phyloP scores from a whole-genome alignment of 2,329 filamentous ascomycete genomes.

The Colletotrichum tamarilloi region DNA sequence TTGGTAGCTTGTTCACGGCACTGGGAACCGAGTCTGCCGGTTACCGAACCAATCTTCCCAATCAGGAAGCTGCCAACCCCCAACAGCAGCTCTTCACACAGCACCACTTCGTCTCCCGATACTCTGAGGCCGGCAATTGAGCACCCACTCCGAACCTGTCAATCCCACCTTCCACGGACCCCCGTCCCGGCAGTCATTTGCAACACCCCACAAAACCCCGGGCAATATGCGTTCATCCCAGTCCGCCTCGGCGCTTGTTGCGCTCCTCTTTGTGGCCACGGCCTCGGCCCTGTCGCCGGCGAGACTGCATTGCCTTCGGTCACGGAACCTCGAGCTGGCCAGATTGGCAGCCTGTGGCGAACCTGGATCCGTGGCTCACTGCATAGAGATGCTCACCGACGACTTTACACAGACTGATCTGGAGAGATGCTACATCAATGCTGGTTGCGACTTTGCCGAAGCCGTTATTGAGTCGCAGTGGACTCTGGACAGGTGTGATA shows the following conservation, averaged over 20 bases:
- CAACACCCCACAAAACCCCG: slow-evolving; percentile 22
- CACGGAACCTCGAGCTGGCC: slow-evolving; percentile 52
- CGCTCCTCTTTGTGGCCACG: slow-evolving; percentile 41
- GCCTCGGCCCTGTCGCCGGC: slow-evolving; percentile 43
- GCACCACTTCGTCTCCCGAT: neutral
- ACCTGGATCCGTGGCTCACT: slow-evolving; percentile 52
- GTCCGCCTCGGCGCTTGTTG: slow-evolving; percentile 25
- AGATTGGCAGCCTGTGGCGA: slow-evolving; percentile 56
- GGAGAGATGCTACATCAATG: slow-evolving; percentile 48
- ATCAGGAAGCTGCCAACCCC: slow-evolving; percentile 20
- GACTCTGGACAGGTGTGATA: slow-evolving; percentile 46
- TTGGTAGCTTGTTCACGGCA: neutral
- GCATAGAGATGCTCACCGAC: slow-evolving; percentile 50
- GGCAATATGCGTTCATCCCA: slow-evolving; percentile 28
- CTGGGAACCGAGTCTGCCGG: neutral
- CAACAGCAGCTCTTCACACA: neutral
- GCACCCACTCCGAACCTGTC: slow-evolving; percentile 19
- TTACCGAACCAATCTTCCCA: neutral
- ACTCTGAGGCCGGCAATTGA: slow-evolving; percentile 6
- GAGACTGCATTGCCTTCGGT: slow-evolving; percentile 51
- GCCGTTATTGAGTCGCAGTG: slow-evolving; percentile 44
- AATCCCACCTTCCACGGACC: slow-evolving; percentile 13
- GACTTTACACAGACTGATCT: slow-evolving; percentile 47
- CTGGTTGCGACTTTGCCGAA: slow-evolving; percentile 48
- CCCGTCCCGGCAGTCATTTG: slow-evolving; percentile 15